Evolutionary conservation across 495 filamentous ascomycete species (phyloP).

Genomic region (Xylaria palmicola): DNA sequence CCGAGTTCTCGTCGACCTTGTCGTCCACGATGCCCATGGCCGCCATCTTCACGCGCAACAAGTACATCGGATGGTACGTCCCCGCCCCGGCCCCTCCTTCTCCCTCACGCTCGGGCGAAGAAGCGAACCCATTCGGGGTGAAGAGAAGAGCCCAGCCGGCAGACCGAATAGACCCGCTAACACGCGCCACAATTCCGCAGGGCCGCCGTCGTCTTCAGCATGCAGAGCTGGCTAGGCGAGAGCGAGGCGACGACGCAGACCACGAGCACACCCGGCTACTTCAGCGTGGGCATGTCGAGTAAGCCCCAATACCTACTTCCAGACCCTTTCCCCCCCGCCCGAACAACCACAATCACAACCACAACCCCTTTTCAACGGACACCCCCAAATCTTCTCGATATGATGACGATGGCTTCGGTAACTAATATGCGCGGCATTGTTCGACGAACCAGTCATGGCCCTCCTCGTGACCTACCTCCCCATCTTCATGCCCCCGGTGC

Average conservation of each 20-base stretch:
- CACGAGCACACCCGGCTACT: slow-evolving; percentile 71
- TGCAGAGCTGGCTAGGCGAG: slow-evolving; percentile 86
- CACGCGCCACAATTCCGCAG: slow-evolving; percentile 52
- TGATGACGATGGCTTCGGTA: too few relatives aligned
- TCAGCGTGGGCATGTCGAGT: slow-evolving; percentile 85
- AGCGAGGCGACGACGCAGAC: slow-evolving; percentile 67
- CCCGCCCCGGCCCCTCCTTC: not conserved
- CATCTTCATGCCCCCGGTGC: slow-evolving; percentile 70
- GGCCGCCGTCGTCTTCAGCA: slow-evolving; percentile 78
- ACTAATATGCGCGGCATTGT: too few relatives aligned
- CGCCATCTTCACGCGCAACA: slow-evolving; percentile 88
- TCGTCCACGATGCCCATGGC: slow-evolving; percentile 89
- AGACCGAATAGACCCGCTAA: not conserved
- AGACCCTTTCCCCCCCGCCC: slow-evolving; percentile 15
- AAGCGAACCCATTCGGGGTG: not conserved
- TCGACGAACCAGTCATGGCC: slow-evolving; percentile 62
- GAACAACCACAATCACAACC: too few relatives aligned
- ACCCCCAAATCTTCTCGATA: too few relatives aligned
- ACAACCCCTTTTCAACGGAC: too few relatives aligned
- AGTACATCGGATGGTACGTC: slow-evolving; percentile 81
- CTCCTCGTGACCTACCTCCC: slow-evolving; percentile 80
- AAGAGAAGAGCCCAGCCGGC: not conserved
- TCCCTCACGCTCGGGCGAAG: not conserved
- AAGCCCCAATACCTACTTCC: slow-evolving; percentile 37
- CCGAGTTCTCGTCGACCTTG: slow-evolving; percentile 63